Percentiles rank a stretch among this genome's conserved stretches.
phyloP scores from a whole-genome alignment of 2,329 filamentous ascomycete species.

The Gaeumannomyces sp. region DNA sequence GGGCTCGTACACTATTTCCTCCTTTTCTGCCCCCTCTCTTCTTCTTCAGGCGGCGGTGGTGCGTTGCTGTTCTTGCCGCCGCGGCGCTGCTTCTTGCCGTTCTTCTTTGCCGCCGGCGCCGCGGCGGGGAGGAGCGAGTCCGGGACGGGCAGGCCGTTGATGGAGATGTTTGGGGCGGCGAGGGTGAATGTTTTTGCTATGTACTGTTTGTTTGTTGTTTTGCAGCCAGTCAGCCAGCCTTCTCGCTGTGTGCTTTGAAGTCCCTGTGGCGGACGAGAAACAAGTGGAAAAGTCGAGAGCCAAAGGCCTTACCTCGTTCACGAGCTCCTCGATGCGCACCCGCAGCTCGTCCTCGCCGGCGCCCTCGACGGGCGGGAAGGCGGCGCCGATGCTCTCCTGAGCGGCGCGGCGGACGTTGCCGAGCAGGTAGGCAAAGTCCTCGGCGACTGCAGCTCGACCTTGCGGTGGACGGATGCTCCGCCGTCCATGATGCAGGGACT shows the following conservation, averaged over 20 bases:
- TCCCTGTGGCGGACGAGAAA: too few species aligned
- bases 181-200: slow-evolving; percentile 54
- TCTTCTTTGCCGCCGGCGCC: slow-evolving; percentile 9
- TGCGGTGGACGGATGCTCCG: slow-evolving; percentile 47
- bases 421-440: slow-evolving; percentile 66
- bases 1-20: slow-evolving; percentile 46
- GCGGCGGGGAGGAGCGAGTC: slow-evolving; percentile 29
- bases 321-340: slow-evolving; percentile 51
- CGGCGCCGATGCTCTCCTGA: slow-evolving; percentile 58
- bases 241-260: too few species aligned
- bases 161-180: slow-evolving; percentile 52
- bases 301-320: slow-evolving; percentile 46
- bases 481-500: slow-evolving; percentile 28
- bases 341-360: slow-evolving; percentile 45
- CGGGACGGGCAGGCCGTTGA: slow-evolving; percentile 52
- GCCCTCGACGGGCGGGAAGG: slow-evolving; percentile 58
- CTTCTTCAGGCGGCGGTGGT: neutral
- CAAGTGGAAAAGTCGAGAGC: neutral
- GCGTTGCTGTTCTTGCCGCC: slow-evolving; percentile 2
- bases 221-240: neutral
- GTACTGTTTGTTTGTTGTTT: slow-evolving; percentile 38
- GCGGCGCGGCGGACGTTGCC: slow-evolving; percentile 64
- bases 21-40: too few species aligned
- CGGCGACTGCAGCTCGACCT: slow-evolving; percentile 72
- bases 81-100: slow-evolving; percentile 1